Percentiles rank a stretch among this genome's conserved stretches.
phyloP scores from a whole-genome alignment of 305 asterid genomes.

The Fraxinus baroniana region DNA sequence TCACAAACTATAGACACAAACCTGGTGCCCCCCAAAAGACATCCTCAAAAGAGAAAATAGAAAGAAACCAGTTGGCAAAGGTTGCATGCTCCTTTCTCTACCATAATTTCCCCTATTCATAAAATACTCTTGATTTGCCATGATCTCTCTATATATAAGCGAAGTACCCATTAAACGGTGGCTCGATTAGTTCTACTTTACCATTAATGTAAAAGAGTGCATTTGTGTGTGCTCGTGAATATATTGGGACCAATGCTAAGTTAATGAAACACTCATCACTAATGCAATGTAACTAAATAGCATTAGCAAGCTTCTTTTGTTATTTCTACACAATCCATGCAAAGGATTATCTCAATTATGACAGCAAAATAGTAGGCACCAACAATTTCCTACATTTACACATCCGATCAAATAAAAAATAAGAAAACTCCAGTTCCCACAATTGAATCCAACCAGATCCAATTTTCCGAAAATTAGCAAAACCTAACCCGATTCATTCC shows the following conservation, averaged over 20 bases:
- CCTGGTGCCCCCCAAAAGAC: neutral
- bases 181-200: neutral
- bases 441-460: conserved; percentile 17
- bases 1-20: neutral
- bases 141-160: neutral
- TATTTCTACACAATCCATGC: neutral
- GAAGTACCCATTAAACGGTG: neutral
- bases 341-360: neutral
- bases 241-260: neutral
- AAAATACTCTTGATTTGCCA: neutral
- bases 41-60: neutral
- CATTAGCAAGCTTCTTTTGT: neutral
- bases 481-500: conserved; percentile 15
- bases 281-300: neutral
- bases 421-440: neutral
- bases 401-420: neutral
- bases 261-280: neutral
- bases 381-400: neutral
- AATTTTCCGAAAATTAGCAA: conserved; percentile 10
- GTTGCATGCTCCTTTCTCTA: neutral
- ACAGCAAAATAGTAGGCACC: neutral
- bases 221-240: neutral
- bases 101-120: neutral
- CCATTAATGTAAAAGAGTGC: neutral
- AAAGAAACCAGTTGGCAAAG: neutral